Evolutionary conservation across 2,329 filamentous ascomycete genomes (phyloP).

Genomic region (Scytalidium lignicola): DNA sequence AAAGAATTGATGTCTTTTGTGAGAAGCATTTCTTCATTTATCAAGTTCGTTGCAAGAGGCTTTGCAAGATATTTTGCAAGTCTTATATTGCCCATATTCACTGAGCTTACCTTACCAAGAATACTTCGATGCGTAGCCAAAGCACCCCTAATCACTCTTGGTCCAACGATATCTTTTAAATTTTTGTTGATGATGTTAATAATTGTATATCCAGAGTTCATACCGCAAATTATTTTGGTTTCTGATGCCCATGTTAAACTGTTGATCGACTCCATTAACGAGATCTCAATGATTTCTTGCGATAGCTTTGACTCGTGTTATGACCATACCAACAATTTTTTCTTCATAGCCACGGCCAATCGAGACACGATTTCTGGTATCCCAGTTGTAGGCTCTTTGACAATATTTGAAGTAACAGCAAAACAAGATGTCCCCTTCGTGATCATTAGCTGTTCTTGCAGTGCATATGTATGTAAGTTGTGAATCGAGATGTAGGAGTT

Average conservation of each 20-base stretch:
- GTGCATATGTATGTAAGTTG: constrained; percentile 78
- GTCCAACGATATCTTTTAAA: constrained; percentile 73
- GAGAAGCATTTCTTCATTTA: constrained; percentile 80
- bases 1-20: constrained; percentile 96
- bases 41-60: constrained; percentile 77
- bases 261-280: constrained; percentile 76
- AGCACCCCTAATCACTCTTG: constrained; percentile 63
- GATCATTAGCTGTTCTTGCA: constrained; percentile 71
- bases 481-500: constrained; percentile 87
- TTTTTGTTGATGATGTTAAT: constrained; percentile 75
- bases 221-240: constrained; percentile 79
- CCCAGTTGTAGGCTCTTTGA: constrained; percentile 79
- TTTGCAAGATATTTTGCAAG: constrained; percentile 88
- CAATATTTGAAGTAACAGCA: constrained; percentile 86
- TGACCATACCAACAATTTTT: constrained; percentile 83
- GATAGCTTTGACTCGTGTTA: constrained; percentile 93
- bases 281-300: constrained; percentile 68
- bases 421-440: constrained; percentile 89
- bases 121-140: constrained; percentile 49
- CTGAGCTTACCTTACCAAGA: constrained; percentile 76
- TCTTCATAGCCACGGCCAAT: constrained; percentile 87
- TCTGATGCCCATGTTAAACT: constrained; percentile 88
- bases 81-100: constrained; percentile 97
- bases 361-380: constrained; percentile 91
- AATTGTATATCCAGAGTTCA: constrained; percentile 87